Evolutionary conservation across 139 green algal species (phyloP).

Genomic region (Chlamydomonas sphaeroides): DNA sequence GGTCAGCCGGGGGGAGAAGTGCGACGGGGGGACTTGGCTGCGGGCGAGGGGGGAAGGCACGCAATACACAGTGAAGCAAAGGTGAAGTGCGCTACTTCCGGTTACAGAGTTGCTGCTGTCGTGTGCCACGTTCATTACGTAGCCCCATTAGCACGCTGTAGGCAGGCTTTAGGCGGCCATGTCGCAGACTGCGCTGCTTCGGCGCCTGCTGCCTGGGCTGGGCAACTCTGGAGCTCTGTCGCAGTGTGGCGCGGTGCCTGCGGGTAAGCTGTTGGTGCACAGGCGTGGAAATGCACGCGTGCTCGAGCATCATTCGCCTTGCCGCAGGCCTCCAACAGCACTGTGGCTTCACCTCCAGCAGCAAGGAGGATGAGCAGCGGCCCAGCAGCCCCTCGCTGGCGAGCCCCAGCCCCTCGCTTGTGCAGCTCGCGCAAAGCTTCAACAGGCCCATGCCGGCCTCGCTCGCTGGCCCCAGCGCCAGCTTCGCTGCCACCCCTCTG

Average conservation of each 20-base stretch:
- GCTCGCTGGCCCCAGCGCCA: neutral
- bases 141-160: no score
- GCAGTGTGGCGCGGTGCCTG: neutral
- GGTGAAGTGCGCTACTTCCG: no score
- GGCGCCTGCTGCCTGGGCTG: conserved; percentile 20
- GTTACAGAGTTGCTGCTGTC: no score
- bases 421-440: conserved; percentile 11
- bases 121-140: no score
- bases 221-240: neutral
- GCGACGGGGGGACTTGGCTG: no score
- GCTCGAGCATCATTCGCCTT: no score
- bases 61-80: no score
- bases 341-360: neutral
- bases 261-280: neutral
- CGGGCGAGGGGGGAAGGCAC: no score
- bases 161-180: no score
- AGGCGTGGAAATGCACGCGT: no score
- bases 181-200: conserved; percentile 23
- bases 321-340: conserved; percentile 2
- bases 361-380: conserved; percentile 11
- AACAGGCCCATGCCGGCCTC: neutral
- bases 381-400: neutral
- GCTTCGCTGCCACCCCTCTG: conserved; percentile 8
- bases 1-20: no score
- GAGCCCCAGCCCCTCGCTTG: neutral